phyloP scores from a whole-genome alignment of 345 rosid species.

The Gossypium bickii region DNA sequence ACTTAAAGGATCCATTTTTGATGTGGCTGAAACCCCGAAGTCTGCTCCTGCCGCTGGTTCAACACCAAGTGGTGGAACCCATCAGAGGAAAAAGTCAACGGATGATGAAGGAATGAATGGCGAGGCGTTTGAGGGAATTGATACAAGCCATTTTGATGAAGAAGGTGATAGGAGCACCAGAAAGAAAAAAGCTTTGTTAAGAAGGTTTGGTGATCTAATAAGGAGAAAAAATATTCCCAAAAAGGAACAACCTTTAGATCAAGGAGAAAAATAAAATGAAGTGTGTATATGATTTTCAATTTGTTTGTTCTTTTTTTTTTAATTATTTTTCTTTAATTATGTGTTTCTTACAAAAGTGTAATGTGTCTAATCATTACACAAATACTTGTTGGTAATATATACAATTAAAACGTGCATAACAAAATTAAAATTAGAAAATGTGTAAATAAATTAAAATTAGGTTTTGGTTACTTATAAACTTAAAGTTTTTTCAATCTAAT shows the following conservation, averaged over 20 bases:
- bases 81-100: conserved; percentile 27
- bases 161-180: conserved; percentile 51
- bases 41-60: not conserved
- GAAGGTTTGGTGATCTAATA: conserved; percentile 69
- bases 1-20: conserved; percentile 73
- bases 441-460: no score
- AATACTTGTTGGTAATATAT: no score
- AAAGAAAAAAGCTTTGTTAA: conserved; percentile 66
- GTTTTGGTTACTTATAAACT: no score
- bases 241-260: conserved; percentile 19
- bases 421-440: no score
- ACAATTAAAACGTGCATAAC: no score
- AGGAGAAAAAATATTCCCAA: conserved; percentile 39
- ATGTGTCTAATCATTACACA: no score
- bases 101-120: conserved; percentile 36
- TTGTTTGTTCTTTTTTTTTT: not conserved
- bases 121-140: conserved; percentile 51
- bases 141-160: conserved; percentile 42
- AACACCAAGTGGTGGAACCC: not conserved
- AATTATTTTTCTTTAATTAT: not conserved
- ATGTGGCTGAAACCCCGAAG: conserved; percentile 45
- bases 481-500: no score
- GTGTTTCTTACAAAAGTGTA: not conserved
- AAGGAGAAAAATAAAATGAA: not conserved
- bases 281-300: not conserved